Base-by-base conservation (phyloP, 805 yeast genomes). In the Candida chauliodis region DNA sequence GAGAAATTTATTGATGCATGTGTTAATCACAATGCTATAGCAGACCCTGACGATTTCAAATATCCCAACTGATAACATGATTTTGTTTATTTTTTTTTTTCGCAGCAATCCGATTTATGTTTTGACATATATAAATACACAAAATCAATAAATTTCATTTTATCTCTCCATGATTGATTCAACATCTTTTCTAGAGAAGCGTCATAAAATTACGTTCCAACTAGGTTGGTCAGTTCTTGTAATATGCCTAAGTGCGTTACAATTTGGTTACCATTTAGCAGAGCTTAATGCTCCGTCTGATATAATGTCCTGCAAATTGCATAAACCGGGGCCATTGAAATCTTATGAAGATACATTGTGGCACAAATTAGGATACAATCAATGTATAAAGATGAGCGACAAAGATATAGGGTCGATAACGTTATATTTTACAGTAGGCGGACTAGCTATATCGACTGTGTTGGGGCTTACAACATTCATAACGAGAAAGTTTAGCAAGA, bases 261-360 rank as follows among this genome's bases (percentile, higher is more conserved):
- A 62, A 43, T 63, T 64, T 47, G 70, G 71, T 3, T 66, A 51
- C 46, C 70, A 66, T 46, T 52, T 66, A 25, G 58, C 70, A 8
- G 70, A 59, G 36, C 47, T 66, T 28, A 66, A 66, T 42, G 68
- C 64, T 0, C 59, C 67, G 3, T 60, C 51, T 31, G 51, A 47
- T 17, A 44, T 59, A 17, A 40, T 64, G 19, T 48, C 63, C 20
- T 64, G 70, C 36, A 30, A 46, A 20, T 34, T 41, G 13, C 45
- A 48, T 30, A 43, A 40, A 21, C 40, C 43, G 4, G 58, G 57
- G 4, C 55, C 61, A 19, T 40, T 27, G 25, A 34, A 43, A 15
- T 21, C 19, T 18, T 62, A 58, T 41, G 36, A 44, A 10, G 58
- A 53, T 19, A 52, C 64, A 5, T 20, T 57, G 2, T 63, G 68